Evolutionary conservation across 176 grass and related monocot genomes (phyloP).

Genomic region (Bothriochloa decipiens): DNA sequence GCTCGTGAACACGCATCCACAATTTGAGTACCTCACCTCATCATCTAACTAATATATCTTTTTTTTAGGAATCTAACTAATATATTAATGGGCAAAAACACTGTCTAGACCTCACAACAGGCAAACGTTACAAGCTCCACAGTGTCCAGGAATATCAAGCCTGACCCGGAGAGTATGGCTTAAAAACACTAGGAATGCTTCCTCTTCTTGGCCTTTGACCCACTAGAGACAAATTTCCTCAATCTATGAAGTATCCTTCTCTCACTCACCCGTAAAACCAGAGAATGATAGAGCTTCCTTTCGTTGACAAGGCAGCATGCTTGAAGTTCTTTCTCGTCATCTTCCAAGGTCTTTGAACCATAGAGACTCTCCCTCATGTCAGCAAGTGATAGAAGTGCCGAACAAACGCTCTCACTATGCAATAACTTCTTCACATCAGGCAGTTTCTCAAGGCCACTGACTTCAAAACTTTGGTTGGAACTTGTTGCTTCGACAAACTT

Average conservation of each 20-base stretch:
- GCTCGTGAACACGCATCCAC: background rate
- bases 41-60: conserved; percentile 21
- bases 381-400: conserved; percentile 63
- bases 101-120: background rate
- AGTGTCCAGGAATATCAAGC: background rate
- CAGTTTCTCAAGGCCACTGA: conserved; percentile 31
- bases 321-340: conserved; percentile 49
- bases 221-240: conserved; percentile 52
- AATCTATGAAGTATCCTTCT: conserved; percentile 73
- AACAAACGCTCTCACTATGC: conserved; percentile 54
- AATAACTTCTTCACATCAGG: conserved; percentile 67
- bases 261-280: conserved; percentile 72
- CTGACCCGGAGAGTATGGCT: background rate
- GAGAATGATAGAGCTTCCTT: conserved; percentile 72
- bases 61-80: too few relatives aligned
- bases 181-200: conserved; percentile 48
- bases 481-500: conserved; percentile 54
- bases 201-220: conserved; percentile 65
- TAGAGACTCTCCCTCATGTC: conserved; percentile 76
- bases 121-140: conserved; percentile 12
- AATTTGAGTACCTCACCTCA: background rate
- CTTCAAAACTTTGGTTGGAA: conserved; percentile 31
- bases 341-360: conserved; percentile 53
- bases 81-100: background rate
- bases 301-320: conserved; percentile 50